Percentiles rank a stretch among this genome's conserved stretches.
These are phyloP conservation scores for Syzygium syzygioides DNA, from an alignment of 441 rosid genomes.

Conservation along the genomic window DNA sequence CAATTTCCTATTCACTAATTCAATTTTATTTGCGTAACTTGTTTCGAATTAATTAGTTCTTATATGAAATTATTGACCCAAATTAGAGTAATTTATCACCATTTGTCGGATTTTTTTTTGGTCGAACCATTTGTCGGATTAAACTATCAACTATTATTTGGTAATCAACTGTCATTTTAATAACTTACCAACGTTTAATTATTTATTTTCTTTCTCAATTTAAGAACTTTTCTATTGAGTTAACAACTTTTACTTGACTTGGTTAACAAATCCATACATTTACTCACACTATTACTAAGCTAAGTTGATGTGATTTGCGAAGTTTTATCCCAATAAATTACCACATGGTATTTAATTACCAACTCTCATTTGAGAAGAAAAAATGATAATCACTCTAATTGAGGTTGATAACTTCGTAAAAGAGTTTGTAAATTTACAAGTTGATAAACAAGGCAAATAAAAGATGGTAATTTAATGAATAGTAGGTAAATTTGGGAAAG, in stretches of 20 bases:
- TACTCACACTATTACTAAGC: background rate
- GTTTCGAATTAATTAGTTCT: background rate
- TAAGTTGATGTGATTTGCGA: background rate
- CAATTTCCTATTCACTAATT: accelerated
- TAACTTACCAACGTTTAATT: background rate
- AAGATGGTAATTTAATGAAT: background rate
- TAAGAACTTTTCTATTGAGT: background rate
- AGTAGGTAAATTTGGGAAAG: background rate
- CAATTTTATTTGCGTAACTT: background rate
- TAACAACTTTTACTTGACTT: background rate
- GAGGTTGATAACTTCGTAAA: background rate
- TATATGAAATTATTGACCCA: background rate
- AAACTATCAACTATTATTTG: background rate
- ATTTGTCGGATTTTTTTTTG: background rate
- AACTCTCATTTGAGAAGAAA: background rate
- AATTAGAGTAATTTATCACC: background rate
- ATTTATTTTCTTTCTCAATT: background rate
- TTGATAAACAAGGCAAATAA: background rate
- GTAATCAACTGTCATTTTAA: background rate
- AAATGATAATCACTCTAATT: background rate
- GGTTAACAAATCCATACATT: background rate
- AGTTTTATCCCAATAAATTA: background rate
- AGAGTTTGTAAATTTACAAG: background rate
- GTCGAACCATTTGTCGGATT: background rate
- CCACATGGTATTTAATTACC: background rate